Percentiles rank a stretch among this genome's conserved stretches.
These are phyloP conservation scores for Gelatoporia subvermispora DNA, from an alignment of 768 basidiomycete species.

Conservation along the genomic window DNA sequence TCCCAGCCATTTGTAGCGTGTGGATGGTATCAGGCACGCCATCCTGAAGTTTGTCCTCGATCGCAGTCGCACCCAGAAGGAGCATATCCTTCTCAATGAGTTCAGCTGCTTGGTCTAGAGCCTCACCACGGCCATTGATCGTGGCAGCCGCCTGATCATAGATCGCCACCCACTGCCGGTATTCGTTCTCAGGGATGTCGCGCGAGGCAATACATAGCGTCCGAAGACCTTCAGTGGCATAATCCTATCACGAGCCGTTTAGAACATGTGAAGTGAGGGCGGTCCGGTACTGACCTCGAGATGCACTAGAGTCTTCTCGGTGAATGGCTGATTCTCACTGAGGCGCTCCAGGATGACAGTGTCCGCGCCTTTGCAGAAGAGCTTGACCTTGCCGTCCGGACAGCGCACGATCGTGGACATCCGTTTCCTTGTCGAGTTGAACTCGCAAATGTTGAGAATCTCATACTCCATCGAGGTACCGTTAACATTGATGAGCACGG, in stretches of 20 bases:
- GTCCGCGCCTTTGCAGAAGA: conserved; percentile 97
- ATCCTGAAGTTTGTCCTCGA: conserved; percentile 98
- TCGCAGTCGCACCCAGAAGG: conserved; percentile 92
- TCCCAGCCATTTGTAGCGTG: conserved; percentile 95
- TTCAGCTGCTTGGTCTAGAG: conserved; percentile 91
- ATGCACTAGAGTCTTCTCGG: conserved; percentile 82
- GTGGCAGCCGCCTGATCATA: conserved; percentile 93
- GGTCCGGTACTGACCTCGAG: conserved; percentile 59
- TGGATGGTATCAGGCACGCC: conserved; percentile 98
- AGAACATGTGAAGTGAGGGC: conserved; percentile 1
- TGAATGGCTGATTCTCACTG: conserved; percentile 77
- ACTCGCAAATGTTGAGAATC: conserved; percentile 95
- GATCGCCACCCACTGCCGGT: conserved; percentile 80
- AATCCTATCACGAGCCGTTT: conserved; percentile 53
- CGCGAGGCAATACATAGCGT: conserved; percentile 96
- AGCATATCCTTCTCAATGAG: conserved; percentile 93
- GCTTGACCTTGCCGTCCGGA: conserved; percentile 86
- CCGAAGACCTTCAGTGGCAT: conserved; percentile 93
- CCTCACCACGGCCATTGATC: conserved; percentile 91
- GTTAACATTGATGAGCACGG: conserved; percentile 81
- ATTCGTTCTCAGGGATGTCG: conserved; percentile 88
- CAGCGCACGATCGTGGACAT: conserved; percentile 94
- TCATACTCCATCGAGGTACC: conserved; percentile 78
- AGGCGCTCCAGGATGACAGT: conserved; percentile 94
- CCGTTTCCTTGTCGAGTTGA: conserved; percentile 95